phyloP scores from a whole-genome alignment of 768 basidiomycete genomes.

The Boletus pseudopeckii region DNA sequence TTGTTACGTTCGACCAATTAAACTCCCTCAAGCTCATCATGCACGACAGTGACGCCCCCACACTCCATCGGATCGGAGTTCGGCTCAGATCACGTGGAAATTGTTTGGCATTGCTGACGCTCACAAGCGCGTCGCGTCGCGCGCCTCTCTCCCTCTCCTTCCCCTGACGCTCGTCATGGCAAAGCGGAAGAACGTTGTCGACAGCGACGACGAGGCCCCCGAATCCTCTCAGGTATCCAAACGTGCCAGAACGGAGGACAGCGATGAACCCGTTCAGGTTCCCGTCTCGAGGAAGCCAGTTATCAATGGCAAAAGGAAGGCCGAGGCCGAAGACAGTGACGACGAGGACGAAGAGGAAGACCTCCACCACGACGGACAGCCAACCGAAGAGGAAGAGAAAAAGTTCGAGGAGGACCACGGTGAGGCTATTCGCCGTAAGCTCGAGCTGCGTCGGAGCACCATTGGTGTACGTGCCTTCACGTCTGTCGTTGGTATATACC shows the following conservation, averaged over 20 bases:
- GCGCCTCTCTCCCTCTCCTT: conserved; percentile 3
- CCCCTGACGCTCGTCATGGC: conserved; percentile 38
- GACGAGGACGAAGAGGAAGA: conserved; percentile 32
- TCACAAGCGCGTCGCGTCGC: conserved; percentile 29
- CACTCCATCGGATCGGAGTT: neutral
- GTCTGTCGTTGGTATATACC: conserved; percentile 18
- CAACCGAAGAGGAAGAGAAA: conserved; percentile 57
- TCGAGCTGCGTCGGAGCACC: conserved; percentile 43
- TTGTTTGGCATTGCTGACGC: conserved; percentile 25
- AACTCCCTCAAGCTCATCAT: neutral
- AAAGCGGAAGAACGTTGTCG: conserved; percentile 47
- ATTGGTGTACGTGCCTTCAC: conserved; percentile 47
- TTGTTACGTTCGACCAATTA: neutral
- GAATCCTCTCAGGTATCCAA: conserved; percentile 37
- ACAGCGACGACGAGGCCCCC: conserved; percentile 41
- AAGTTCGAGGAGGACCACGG: conserved; percentile 62
- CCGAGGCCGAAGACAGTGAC: conserved; percentile 29
- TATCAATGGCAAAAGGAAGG: conserved; percentile 33
- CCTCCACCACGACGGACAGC: conserved; percentile 34
- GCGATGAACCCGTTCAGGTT: conserved; percentile 14
- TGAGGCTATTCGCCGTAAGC: conserved; percentile 50
- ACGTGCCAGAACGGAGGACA: conserved; percentile 42
- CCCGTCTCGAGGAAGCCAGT: conserved; percentile 15
- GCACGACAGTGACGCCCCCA: too few species aligned
- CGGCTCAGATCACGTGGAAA: conserved; percentile 4